Percentiles rank a stretch among this genome's conserved stretches.
phyloP scores from a whole-genome alignment of 1,284 basidiomycete species.

The Puccinia triticina region DNA sequence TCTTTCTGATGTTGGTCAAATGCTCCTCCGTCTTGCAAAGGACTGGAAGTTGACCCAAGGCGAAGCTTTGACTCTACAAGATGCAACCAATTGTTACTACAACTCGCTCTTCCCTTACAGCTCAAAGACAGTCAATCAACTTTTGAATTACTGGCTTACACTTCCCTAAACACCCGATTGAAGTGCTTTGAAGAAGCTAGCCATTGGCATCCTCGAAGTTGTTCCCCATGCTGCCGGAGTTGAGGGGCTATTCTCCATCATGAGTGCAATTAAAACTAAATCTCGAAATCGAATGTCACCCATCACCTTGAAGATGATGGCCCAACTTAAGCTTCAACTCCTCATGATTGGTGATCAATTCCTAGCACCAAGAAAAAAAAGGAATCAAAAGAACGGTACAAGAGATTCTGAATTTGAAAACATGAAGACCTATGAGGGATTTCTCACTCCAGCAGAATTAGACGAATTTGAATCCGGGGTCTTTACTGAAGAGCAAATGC shows the following conservation, averaged over 20 bases:
- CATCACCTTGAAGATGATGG: too few species aligned
- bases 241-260: constrained; percentile 26
- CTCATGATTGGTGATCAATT: too few species aligned
- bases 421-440: too few species aligned
- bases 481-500: too few species aligned
- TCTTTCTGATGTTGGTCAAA: neutral
- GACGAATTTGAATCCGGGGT: too few species aligned
- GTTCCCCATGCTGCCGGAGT: constrained; percentile 33
- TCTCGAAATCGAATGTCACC: constrained; percentile 15
- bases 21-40: constrained; percentile 13
- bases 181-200: too few species aligned
- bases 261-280: constrained; percentile 39
- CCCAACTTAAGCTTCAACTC: too few species aligned
- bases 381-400: too few species aligned
- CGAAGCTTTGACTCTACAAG: neutral
- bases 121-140: constrained; percentile 2
- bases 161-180: neutral
- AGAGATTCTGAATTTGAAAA: too few species aligned
- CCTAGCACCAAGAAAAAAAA: too few species aligned
- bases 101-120: neutral
- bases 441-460: too few species aligned
- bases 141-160: constrained; percentile 23
- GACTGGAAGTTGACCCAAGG: constrained; percentile 15
- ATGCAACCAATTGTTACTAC: neutral
- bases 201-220: neutral